Evolutionary conservation across 768 basidiomycete species (phyloP).

Genomic region (Pleurotus ostreatus): DNA sequence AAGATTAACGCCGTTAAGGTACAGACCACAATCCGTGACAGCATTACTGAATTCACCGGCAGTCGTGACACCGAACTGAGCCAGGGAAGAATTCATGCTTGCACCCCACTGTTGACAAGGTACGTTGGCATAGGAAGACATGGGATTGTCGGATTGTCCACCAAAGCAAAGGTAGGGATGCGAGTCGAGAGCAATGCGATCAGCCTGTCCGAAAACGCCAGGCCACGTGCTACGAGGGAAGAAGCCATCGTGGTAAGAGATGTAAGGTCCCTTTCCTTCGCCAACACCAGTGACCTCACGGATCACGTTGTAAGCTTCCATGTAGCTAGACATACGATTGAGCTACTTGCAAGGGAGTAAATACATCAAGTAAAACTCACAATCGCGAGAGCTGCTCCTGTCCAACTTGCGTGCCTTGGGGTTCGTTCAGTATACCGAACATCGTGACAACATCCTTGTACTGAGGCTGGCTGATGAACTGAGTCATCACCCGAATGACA

Average conservation of each 20-base stretch:
- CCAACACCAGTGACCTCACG: slow-evolving; percentile 71
- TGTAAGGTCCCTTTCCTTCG: slow-evolving; percentile 52
- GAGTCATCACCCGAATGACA: slow-evolving; percentile 68
- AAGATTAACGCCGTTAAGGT: slow-evolving; percentile 69
- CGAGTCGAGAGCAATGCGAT: slow-evolving; percentile 57
- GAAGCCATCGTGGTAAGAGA: slow-evolving; percentile 12
- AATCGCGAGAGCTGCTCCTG: slow-evolving; percentile 50
- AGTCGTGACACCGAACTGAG: slow-evolving; percentile 61
- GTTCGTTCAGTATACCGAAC: slow-evolving; percentile 67
- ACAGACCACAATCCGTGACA: slow-evolving; percentile 67
- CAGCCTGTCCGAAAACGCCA: slow-evolving; percentile 52
- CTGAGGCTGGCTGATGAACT: slow-evolving; percentile 76
- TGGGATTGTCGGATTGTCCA: slow-evolving; percentile 28
- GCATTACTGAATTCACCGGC: slow-evolving; percentile 77
- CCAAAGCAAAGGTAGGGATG: slow-evolving; percentile 70
- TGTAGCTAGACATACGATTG: slow-evolving; percentile 37
- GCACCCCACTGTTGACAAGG: slow-evolving; percentile 62
- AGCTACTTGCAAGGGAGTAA: slow-evolving; percentile 19
- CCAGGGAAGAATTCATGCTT: slow-evolving; percentile 46
- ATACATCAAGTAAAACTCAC: slow-evolving; percentile 37
- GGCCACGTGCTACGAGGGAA: neutral
- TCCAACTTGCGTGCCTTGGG: slow-evolving; percentile 49
- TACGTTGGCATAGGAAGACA: slow-evolving; percentile 41
- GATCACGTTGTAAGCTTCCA: slow-evolving; percentile 55
- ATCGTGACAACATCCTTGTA: slow-evolving; percentile 55